These are phyloP conservation scores for Orbilia blumenaviensis DNA, from an alignment of 2,329 filamentous ascomycete species.

Conservation along the genomic window DNA sequence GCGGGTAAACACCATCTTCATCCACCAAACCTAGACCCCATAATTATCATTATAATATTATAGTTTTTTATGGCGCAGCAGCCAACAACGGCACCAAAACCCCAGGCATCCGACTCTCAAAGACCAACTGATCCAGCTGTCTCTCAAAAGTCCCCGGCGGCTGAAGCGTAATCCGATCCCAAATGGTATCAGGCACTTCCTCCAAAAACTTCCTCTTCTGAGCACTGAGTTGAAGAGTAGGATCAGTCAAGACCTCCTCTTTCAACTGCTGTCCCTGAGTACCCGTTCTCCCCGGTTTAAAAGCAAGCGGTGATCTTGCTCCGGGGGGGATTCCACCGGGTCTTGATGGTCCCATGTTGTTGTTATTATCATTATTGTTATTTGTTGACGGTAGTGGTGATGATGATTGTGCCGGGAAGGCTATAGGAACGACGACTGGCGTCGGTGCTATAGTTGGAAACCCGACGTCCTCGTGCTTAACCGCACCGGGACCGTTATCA, in stretches of 20 bases:
- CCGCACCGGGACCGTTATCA: background rate
- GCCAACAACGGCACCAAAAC: background rate
- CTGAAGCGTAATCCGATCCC: conserved; percentile 26
- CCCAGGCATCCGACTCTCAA: background rate
- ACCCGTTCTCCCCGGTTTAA: background rate
- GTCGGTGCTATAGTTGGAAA: background rate
- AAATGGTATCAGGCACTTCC: conserved; percentile 9
- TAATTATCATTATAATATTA: background rate
- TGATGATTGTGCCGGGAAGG: background rate
- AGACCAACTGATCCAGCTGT: conserved; percentile 14
- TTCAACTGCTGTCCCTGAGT: conserved; percentile 16
- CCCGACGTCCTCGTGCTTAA: background rate
- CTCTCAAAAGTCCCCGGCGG: conserved; percentile 8
- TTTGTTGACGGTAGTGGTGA: background rate
- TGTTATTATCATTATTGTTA: no score
- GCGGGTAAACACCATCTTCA: conserved; percentile 9
- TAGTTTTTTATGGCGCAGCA: background rate
- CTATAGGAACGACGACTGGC: background rate
- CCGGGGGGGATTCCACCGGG: background rate
- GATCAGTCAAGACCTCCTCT: conserved; percentile 16
- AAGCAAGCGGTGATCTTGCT: background rate
- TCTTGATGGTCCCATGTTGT: background rate
- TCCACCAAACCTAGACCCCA: background rate
- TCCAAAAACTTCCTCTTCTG: conserved; percentile 15
- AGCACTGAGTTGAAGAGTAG: background rate